These are phyloP conservation scores for Ampelomyces quisqualis DNA, from an alignment of 2,329 filamentous ascomycete species.

Conservation along the genomic window DNA sequence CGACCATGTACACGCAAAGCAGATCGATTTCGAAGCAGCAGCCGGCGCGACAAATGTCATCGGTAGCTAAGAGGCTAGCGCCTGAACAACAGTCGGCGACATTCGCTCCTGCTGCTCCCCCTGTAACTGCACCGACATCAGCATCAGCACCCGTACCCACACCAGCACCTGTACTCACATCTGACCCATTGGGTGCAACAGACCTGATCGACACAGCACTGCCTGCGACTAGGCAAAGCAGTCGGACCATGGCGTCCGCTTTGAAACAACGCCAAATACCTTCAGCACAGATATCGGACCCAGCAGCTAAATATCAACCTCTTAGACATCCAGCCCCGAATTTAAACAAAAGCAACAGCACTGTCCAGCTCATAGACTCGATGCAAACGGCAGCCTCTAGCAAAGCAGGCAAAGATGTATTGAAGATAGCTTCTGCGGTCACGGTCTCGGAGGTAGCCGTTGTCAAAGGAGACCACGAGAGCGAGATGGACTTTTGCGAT, in stretches of 20 bases:
- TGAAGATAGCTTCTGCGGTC: slow-evolving; percentile 10
- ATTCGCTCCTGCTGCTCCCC: too few relatives aligned
- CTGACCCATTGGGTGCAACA: slow-evolving; percentile 1
- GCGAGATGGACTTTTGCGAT: slow-evolving; percentile 4
- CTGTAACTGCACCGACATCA: too few relatives aligned
- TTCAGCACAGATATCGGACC: not conserved
- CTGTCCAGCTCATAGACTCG: not conserved
- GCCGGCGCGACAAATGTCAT: slow-evolving; percentile 1
- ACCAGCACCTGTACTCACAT: not conserved
- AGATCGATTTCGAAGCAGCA: slow-evolving; percentile 3
- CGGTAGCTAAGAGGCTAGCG: not conserved
- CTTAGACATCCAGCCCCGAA: not conserved
- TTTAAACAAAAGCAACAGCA: not conserved
- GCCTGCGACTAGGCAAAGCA: not conserved
- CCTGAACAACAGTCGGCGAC: not conserved
- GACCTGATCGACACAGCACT: not conserved
- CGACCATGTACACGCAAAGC: not conserved
- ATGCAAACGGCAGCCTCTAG: not conserved
- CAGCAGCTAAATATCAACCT: not conserved
- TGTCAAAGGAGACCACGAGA: slow-evolving; percentile 6
- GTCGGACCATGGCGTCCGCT: not conserved
- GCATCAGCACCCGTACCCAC: too few relatives aligned
- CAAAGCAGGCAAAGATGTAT: not conserved
- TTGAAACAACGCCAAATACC: not conserved
- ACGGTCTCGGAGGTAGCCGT: not conserved